Evolutionary conservation across 352 stramenopile genomes (phyloP), one percentile per base, ranked within the genome.

Genomic region (Thalassiosira livingstoniorum): DNA sequence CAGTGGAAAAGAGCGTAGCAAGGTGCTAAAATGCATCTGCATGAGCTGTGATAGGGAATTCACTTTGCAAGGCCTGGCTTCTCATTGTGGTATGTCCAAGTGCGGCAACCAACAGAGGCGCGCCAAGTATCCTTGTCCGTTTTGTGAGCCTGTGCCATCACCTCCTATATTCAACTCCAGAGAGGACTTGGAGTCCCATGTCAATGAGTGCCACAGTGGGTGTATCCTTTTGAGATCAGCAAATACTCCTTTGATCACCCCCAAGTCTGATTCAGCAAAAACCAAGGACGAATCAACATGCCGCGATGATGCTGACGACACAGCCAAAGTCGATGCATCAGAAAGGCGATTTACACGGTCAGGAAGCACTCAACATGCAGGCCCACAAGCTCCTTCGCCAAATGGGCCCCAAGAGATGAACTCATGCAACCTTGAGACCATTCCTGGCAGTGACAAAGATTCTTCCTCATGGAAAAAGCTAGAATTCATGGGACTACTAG

Each of bases 1-100:
- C n/a, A n/a, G n/a, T n/a, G n/a, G n/a, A n/a, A n/a, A n/a, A n/a
- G n/a, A n/a, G n/a, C n/a, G n/a, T n/a, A n/a, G n/a, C n/a, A n/a
- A n/a, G n/a, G n/a, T n/a, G n/a, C n/a, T n/a, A n/a, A n/a, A n/a
- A n/a, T 89, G 83, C 34, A 81, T 86, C 54, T 89, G 83, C 23
- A 65, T 70, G 35, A 60, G 71, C 29, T 89, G 83, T 31, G 76
- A 78, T 27, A 35, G 75, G 29, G 54, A 82, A 23, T 70, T 89
- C 1, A 82, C 75, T 39, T 67, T 85, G 45, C 83, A 89, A 72
- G 83, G 83, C 4, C 81, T 89, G 54, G 86, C 86, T 79, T 78
- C 83, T 54, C 83, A 89, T 47, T 81, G 77, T 61, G 83, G 76
- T 23, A 69, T 71, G 60, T 64, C 66, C 45, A 78, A 89, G 62